A percentile compares a stretch with the other conserved stretches of the same genome.
Evolutionary conservation across 2,329 filamentous ascomycete species (phyloP).

Genomic region (Juglanconis juglandina): DNA sequence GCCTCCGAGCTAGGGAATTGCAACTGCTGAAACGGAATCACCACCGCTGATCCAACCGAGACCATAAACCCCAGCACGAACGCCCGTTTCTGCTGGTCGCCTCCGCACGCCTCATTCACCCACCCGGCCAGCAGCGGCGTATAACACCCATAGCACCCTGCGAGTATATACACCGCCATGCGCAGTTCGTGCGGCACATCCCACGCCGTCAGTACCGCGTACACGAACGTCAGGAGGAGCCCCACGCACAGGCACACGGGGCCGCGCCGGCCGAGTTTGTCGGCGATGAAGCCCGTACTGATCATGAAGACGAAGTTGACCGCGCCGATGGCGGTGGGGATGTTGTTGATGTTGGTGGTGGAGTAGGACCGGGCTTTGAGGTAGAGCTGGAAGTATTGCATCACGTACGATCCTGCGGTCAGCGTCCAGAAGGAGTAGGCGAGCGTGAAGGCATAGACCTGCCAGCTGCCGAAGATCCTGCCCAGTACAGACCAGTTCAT

Average conservation of each 20-base stretch:
- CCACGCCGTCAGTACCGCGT: conserved; percentile 36
- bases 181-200: conserved; percentile 32
- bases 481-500: conserved; percentile 34
- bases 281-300: conserved; percentile 25
- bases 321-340: conserved; percentile 40
- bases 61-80: conserved; percentile 39
- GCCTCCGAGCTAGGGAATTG: conserved; percentile 35
- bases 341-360: conserved; percentile 41
- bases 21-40: conserved; percentile 37
- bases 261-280: conserved; percentile 33
- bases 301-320: conserved; percentile 41
- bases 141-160: conserved; percentile 39
- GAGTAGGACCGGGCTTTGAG: conserved; percentile 36
- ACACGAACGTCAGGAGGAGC: conserved; percentile 32
- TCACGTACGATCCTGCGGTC: conserved; percentile 36
- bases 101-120: conserved; percentile 38
- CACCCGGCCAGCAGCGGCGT: conserved; percentile 39
- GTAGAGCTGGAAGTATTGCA: conserved; percentile 40
- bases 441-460: conserved; percentile 40
- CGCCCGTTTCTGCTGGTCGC: conserved; percentile 40
- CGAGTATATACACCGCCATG: conserved; percentile 38
- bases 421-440: conserved; percentile 38
- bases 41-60: conserved; percentile 33
- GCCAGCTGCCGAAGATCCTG: conserved; percentile 39
- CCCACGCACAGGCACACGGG: conserved; percentile 36